Base-by-base conservation (phyloP, 768 basidiomycete genomes). In the Kockovaella imperatae region DNA sequence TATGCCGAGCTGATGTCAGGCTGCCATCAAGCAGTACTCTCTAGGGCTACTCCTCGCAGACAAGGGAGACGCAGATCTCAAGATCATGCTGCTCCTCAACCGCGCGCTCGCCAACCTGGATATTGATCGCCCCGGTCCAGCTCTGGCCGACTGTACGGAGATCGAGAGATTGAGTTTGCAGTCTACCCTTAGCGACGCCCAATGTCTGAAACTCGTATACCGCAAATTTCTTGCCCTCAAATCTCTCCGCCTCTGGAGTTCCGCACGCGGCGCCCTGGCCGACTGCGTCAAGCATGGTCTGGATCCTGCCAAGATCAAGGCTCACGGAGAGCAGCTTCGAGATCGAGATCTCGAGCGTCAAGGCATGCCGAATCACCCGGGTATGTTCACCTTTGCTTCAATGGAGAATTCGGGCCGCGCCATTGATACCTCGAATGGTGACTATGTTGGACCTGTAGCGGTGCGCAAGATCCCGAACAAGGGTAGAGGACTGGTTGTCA, bases 41-140 rank as follows among this genome's bases (percentile, higher is more conserved):
- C 18, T 35, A 13, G 50, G 35, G 10, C 14, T 20, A 6, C 28
- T 17, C 20, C 28, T 40, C 8, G 2, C 3, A 6, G 35, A n/a
- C 11, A 20, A 39, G 36, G 10, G 20, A 15, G 17, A 23, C 5
- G 11, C 18, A 1, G n/a, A 29, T 15, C 11, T 17, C 3, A 18
- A n/a, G 3, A 30, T 20, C n/a, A 21, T n/a, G 14, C 49, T 52
- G 7, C 35, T 45, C 23, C 29, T 45, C 20, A 52, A 52, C 31
- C 32, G 50, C 8, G 34, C 50, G 7, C 32, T 28, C 8, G 29
- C 44, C 20, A 18, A 46, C 31, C 18, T 52, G 28, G 17, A 23
- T 17, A 26, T 29, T 6, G 8, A 23, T 1, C 10, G 31, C 5
- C 29, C 25, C 13, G 50, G 44, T n/a, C 25, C 50, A 2, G 50